These are phyloP conservation scores for Plasmodium gaboni DNA, from an alignment of 169 alveolate genomes.

Conservation along the genomic window DNA sequence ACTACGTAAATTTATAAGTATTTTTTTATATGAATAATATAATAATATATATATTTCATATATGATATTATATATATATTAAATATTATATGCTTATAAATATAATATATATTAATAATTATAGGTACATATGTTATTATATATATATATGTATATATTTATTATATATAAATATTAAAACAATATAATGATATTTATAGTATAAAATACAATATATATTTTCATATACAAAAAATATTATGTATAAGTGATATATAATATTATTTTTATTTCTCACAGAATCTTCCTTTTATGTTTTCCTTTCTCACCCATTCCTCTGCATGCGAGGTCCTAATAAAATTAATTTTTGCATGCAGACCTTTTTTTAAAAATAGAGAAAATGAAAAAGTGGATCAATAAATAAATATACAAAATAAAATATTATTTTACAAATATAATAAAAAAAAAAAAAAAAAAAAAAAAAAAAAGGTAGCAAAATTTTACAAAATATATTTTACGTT, in stretches of 20 bases:
- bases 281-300: conserved; percentile 15
- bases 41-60: no score
- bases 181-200: no score
- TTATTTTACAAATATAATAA: not conserved
- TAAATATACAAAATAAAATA: not conserved
- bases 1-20: no score
- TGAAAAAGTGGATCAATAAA: not conserved
- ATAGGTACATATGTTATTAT: not conserved
- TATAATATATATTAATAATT: no score
- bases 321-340: conserved; percentile 13
- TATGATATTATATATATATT: no score
- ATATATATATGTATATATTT: conserved; percentile 23
- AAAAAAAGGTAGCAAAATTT: not conserved
- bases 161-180: not conserved
- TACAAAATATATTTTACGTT: not conserved
- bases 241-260: no score
- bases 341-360: conserved; percentile 39
- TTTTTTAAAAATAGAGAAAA: conserved; percentile 12
- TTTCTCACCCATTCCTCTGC: conserved; percentile 44
- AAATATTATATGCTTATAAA: no score
- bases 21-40: no score
- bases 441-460: not conserved
- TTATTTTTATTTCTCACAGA: conserved; percentile 27
- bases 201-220: not conserved
- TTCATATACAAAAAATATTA: no score